Base-by-base conservation (phyloP, 1,284 basidiomycete genomes). In the Coriolopsis trogii region DNA sequence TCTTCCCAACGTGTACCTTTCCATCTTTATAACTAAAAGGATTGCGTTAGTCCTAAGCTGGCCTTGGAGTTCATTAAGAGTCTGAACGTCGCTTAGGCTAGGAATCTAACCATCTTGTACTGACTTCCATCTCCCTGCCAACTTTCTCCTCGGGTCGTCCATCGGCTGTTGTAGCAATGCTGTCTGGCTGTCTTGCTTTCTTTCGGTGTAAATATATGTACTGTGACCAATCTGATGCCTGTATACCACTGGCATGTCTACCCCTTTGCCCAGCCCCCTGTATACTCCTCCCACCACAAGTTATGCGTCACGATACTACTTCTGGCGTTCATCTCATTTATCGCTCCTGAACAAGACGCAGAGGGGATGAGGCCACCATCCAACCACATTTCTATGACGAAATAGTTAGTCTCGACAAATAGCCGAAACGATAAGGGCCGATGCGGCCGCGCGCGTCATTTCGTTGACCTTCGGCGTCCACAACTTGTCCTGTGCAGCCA, bases 11-110 rank as follows among this genome's bases (percentile, higher is more conserved):
- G 9, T 9, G 15, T 18, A 1, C 1, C 16, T 3, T 8, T 26
- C 2, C 20, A 16, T 46, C 5, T 39, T 25, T 28, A 15, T n/a
- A n/a, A n/a, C n/a, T n/a, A n/a, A 2, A 8, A 29, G 20, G 16
- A 16, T 31, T n/a, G 12, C 12, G n/a, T 3, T 10, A 61, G 60
- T 40, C 57, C 57, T n/a, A 59, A 52, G 44, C 46, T 61, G 4
- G 65, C 65, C 7, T 51, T 67, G 36, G 64, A 67, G 28, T 67
- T 63, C 44, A 51, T 66, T 41, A 59, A 66, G 56, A 51, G 41
- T 20, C 49, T 55, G 28, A 18, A n/a, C 4, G n/a, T 20, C 33
- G 41, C 42, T 20, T 18, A 31, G 30, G 26, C 39, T 33, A 49
- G 24, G 33, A 12, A 16, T n/a, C n/a, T 10, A 34, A 37, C 26